Percentiles rank a stretch among this genome's conserved stretches.
Conservation (phyloP, 805 yeast species). For the Metschnikowia bowlesiae region DNA sequence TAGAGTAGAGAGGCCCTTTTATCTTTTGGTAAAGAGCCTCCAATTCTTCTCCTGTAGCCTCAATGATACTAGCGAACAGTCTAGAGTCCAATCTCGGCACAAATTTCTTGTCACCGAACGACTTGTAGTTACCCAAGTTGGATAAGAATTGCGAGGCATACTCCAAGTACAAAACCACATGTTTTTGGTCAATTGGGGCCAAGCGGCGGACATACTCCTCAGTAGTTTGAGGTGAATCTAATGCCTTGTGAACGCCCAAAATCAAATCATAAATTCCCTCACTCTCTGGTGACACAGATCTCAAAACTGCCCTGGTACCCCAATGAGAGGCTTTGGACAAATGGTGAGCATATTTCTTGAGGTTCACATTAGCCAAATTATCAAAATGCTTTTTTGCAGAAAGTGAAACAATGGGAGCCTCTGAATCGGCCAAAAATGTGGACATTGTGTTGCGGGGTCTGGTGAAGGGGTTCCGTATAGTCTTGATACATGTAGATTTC, state of each 20-base stretch:
- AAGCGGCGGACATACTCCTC: slow-evolving; percentile 38
- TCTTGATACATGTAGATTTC: not conserved
- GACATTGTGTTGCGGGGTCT: slow-evolving; percentile 7
- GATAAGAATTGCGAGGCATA: slow-evolving; percentile 72
- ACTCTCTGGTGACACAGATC: slow-evolving; percentile 80
- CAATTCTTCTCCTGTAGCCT: slow-evolving; percentile 36
- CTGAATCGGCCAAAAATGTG: slow-evolving; percentile 34
- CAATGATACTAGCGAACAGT: slow-evolving; percentile 46
- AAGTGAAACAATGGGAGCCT: slow-evolving; percentile 41
- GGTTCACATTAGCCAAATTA: slow-evolving; percentile 53
- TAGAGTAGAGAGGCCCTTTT: slow-evolving; percentile 48
- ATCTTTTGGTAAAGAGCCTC: slow-evolving; percentile 39
- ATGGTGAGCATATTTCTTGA: slow-evolving; percentile 71
- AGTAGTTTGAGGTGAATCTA: slow-evolving; percentile 40
- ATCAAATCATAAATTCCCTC: slow-evolving; percentile 72
- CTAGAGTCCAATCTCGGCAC: slow-evolving; percentile 56
- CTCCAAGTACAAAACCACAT: slow-evolving; percentile 51
- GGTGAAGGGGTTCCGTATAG: not conserved
- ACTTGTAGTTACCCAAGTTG: slow-evolving; percentile 75
- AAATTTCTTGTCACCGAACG: slow-evolving; percentile 86
- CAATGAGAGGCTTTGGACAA: slow-evolving; percentile 79
- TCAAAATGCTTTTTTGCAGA: slow-evolving; percentile 68
- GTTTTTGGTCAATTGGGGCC: slow-evolving; percentile 27
- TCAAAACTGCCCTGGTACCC: slow-evolving; percentile 74
- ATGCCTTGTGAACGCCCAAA: slow-evolving; percentile 49